These are phyloP conservation scores for Xylariaceae sp. DNA, from an alignment of 2,329 filamentous ascomycete species.

Conservation along the genomic window DNA sequence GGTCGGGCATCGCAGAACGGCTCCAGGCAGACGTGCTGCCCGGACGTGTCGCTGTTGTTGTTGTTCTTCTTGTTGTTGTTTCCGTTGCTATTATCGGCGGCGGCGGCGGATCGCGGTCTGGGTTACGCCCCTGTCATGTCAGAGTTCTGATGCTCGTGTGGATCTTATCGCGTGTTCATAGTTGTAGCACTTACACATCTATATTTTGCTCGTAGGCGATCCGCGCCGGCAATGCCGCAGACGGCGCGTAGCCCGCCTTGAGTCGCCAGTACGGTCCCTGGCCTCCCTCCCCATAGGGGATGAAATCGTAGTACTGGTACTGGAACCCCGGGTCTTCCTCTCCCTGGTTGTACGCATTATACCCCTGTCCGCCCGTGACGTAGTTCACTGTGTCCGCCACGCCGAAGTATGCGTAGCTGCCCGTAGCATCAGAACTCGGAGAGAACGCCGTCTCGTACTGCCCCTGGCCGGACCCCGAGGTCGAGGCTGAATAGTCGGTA, in stretches of 20 bases:
- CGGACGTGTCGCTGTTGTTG: conserved; percentile 15
- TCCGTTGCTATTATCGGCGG: no score
- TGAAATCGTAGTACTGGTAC: conserved; percentile 26
- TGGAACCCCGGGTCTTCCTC: conserved; percentile 10
- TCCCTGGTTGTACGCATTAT: conserved; percentile 1
- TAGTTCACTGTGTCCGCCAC: conserved; percentile 5
- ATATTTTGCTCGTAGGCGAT: conserved; percentile 6
- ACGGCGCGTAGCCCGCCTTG: conserved; percentile 14
- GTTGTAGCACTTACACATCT: conserved; percentile 14
- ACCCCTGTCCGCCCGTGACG: conserved; percentile 2
- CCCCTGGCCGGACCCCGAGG: conserved; percentile 22
- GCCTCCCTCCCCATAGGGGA: conserved; percentile 19
- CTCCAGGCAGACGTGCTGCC: conserved; percentile 26
- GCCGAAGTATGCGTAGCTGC: conserved; percentile 1
- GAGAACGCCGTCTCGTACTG: conserved; percentile 16
- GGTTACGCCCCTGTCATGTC: neutral
- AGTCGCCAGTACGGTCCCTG: conserved; percentile 29
- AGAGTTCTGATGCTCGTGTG: neutral
- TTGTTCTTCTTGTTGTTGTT: no score
- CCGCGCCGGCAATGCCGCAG: conserved; percentile 10
- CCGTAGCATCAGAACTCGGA: conserved; percentile 4
- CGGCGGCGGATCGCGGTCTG: neutral
- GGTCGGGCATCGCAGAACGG: conserved; percentile 45
- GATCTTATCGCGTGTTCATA: neutral
- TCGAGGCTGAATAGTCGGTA: conserved; percentile 13